These are phyloP conservation scores for Ophiobolus disseminans DNA, from an alignment of 2,329 filamentous ascomycete genomes.

Conservation along the genomic window DNA sequence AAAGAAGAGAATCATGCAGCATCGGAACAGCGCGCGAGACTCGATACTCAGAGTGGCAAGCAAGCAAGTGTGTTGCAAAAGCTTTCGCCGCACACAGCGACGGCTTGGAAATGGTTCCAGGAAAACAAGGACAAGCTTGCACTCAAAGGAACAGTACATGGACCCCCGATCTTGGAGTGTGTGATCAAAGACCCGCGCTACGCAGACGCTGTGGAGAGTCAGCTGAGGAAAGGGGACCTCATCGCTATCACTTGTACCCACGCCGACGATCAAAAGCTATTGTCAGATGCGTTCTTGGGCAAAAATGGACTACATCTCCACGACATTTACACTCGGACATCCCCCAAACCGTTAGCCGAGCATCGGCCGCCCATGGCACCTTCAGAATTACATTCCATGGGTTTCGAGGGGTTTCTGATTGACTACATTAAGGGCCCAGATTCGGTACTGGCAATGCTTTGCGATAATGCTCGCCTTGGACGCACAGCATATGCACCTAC, in stretches of 20 bases:
- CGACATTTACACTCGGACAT: conserved; percentile 74
- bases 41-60: conserved; percentile 49
- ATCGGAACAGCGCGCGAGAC: conserved; percentile 17
- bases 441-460: conserved; percentile 87
- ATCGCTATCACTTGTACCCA: conserved; percentile 77
- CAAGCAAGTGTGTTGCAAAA: conserved; percentile 65
- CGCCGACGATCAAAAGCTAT: conserved; percentile 73
- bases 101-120: conserved; percentile 83
- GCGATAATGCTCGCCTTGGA: conserved; percentile 73
- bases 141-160: conserved; percentile 80
- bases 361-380: conserved; percentile 63
- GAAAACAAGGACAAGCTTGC: conserved; percentile 63
- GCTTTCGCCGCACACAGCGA: conserved; percentile 68
- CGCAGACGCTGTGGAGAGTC: conserved; percentile 65
- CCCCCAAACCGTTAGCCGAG: conserved; percentile 59
- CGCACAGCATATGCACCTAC: conserved; percentile 68
- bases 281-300: conserved; percentile 71
- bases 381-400: conserved; percentile 64
- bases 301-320: conserved; percentile 64
- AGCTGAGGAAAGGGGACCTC: conserved; percentile 62
- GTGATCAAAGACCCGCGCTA: conserved; percentile 76
- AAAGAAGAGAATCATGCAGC: conserved; percentile 37
- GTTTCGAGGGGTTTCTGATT: conserved; percentile 80
- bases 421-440: conserved; percentile 83
- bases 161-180: conserved; percentile 81